These are phyloP conservation scores for Cladosporium sp. DNA, from an alignment of 2,329 filamentous ascomycete species.

Conservation along the genomic window DNA sequence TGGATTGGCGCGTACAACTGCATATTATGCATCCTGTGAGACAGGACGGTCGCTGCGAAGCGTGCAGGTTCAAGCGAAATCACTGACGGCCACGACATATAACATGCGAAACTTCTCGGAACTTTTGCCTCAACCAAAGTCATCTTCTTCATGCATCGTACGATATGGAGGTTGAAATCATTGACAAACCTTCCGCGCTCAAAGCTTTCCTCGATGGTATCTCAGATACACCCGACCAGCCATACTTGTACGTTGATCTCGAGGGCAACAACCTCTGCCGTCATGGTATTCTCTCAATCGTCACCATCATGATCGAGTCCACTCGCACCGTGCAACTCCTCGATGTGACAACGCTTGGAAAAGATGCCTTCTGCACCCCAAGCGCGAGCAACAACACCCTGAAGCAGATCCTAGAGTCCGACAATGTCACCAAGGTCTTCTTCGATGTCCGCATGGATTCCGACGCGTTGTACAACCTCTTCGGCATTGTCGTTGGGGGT, in stretches of 20 bases:
- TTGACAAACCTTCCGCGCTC: background rate
- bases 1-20: too few species aligned
- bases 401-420: conserved; percentile 42
- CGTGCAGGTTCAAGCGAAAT: too few species aligned
- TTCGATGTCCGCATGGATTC: conserved; percentile 56
- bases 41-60: too few species aligned
- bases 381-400: conserved; percentile 18
- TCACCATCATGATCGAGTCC: background rate
- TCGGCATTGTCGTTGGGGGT: conserved; percentile 37
- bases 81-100: too few species aligned
- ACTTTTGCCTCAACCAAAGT: background rate
- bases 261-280: background rate
- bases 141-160: background rate
- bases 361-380: conserved; percentile 35
- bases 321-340: conserved; percentile 35
- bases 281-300: background rate
- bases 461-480: conserved; percentile 48
- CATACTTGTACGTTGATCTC: background rate
- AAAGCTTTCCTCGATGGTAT: background rate
- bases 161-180: background rate
- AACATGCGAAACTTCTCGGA: background rate
- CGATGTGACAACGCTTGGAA: conserved; percentile 38
- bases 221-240: background rate
- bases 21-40: too few species aligned
- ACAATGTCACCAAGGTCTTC: conserved; percentile 42